Evolutionary conservation across 2,329 filamentous ascomycete genomes (phyloP).

Genomic region (Hypoxylon sp.): DNA sequence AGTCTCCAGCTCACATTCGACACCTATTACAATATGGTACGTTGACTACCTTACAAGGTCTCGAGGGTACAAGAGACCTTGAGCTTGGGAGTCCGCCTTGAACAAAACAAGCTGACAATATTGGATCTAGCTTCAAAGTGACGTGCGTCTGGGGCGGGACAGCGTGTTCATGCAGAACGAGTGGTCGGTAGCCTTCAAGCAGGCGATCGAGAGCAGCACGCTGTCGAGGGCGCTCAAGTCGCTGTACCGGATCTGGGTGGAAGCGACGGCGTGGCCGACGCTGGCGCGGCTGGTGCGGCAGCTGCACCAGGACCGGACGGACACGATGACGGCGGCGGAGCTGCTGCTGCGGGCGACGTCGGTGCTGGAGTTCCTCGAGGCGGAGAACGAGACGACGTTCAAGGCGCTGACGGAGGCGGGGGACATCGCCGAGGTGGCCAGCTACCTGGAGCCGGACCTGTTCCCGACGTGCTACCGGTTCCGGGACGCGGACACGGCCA

Average conservation of each 20-base stretch:
- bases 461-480: constrained; percentile 40
- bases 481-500: constrained; percentile 38
- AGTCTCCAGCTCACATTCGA: constrained; percentile 41
- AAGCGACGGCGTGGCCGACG: constrained; percentile 42
- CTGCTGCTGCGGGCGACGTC: constrained; percentile 33
- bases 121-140: constrained; percentile 39
- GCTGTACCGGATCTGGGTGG: constrained; percentile 40
- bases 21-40: constrained; percentile 42
- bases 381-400: constrained; percentile 34
- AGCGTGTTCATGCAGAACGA: constrained; percentile 38
- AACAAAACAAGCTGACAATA: constrained; percentile 17
- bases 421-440: constrained; percentile 36
- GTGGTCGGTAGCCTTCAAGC: constrained; percentile 36
- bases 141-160: constrained; percentile 39
- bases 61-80: background rate
- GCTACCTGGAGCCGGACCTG: constrained; percentile 29
- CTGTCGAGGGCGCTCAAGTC: constrained; percentile 32
- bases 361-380: constrained; percentile 33
- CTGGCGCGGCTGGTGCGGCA: constrained; percentile 35
- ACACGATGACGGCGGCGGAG: constrained; percentile 38
- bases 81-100: background rate
- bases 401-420: constrained; percentile 29
- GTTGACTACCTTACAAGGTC: constrained; percentile 1
- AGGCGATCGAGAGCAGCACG: constrained; percentile 32
- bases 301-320: constrained; percentile 33